Evolutionary conservation across 2,329 filamentous ascomycete species (phyloP).

Genomic region (Thielaviopsis ethacetica): DNA sequence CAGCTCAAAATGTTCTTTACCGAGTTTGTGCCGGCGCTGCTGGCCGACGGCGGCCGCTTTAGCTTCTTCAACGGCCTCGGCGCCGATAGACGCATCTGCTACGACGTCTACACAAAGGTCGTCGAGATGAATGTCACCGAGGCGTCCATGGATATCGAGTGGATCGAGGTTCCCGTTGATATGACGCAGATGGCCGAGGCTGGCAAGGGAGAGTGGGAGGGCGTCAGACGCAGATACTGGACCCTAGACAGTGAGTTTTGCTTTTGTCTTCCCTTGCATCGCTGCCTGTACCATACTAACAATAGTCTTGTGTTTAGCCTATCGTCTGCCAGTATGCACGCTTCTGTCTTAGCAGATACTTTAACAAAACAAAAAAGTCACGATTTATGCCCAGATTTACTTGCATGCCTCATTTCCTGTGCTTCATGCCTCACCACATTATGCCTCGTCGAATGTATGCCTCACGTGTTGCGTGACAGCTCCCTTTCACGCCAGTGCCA

Average conservation of each 20-base stretch:
- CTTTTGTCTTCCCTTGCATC: conserved; percentile 12
- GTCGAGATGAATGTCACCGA: conserved; percentile 83
- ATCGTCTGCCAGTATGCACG: conserved; percentile 57
- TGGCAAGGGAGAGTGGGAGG: conserved; percentile 68
- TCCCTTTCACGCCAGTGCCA: too few relatives aligned
- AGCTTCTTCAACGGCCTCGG: conserved; percentile 86
- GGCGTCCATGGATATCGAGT: conserved; percentile 77
- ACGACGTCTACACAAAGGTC: conserved; percentile 89
- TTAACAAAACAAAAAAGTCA: background rate
- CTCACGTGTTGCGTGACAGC: background rate
- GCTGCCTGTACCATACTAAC: conserved; percentile 14
- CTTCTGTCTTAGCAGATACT: conserved; percentile 42
- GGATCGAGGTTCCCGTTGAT: conserved; percentile 62
- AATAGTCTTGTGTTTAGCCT: conserved; percentile 31
- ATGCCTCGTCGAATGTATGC: too few relatives aligned
- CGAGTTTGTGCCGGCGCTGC: conserved; percentile 65
- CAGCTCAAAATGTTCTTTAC: conserved; percentile 77
- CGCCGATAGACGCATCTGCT: conserved; percentile 80
- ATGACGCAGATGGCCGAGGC: conserved; percentile 45
- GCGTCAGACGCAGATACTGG: conserved; percentile 81
- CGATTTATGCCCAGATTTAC: conserved; percentile 8
- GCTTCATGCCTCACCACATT: too few relatives aligned
- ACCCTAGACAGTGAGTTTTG: conserved; percentile 49
- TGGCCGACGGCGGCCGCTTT: conserved; percentile 59
- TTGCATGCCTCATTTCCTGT: too few relatives aligned